phyloP scores from a whole-genome alignment of 257 asterid genomes.

The Ehretia macrophylla region DNA sequence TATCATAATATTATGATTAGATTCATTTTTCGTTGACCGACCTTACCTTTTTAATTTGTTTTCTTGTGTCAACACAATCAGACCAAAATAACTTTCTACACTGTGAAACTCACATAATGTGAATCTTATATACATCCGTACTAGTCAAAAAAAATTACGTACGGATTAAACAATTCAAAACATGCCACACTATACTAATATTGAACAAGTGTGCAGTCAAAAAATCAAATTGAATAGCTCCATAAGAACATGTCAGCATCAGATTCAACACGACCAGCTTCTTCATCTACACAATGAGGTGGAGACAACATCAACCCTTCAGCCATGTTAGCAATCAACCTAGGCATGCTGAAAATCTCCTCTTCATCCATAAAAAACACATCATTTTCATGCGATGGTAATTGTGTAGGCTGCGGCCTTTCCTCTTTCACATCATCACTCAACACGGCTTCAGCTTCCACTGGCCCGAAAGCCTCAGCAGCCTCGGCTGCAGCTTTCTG shows the following conservation, averaged over 20 bases:
- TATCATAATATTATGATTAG: too few relatives aligned
- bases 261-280: conserved; percentile 10
- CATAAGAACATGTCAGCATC: conserved; percentile 39
- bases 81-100: too few relatives aligned
- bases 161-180: neutral
- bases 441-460: neutral
- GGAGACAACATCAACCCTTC: conserved; percentile 64
- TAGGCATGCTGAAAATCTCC: conserved; percentile 10
- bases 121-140: conserved; percentile 1
- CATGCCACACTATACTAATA: too few relatives aligned
- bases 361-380: conserved; percentile 41
- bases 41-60: too few relatives aligned
- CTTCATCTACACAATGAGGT: conserved; percentile 15
- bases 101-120: too few relatives aligned
- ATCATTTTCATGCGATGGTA: conserved; percentile 6
- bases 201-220: neutral
- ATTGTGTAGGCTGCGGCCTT: neutral
- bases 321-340: conserved; percentile 36
- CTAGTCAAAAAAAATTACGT: conserved; percentile 1
- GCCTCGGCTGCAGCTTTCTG: conserved; percentile 60
- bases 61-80: too few relatives aligned
- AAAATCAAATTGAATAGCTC: conserved; percentile 34
- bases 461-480: conserved; percentile 41
- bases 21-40: too few relatives aligned
- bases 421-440: conserved; percentile 4